Conservation (phyloP, 805 yeast genomes). For the Candida ficus region DNA sequence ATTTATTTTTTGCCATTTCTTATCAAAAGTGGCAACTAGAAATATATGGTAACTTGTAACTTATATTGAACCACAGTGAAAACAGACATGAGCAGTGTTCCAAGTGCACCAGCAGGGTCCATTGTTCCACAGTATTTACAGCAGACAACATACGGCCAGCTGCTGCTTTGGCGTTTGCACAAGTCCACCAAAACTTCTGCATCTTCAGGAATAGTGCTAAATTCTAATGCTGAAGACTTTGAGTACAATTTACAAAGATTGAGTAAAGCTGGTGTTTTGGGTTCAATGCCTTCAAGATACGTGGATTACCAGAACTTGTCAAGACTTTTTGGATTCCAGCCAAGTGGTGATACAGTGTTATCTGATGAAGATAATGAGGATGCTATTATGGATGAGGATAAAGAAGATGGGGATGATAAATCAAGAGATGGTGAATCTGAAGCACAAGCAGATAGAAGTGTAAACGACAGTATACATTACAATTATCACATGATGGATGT, state of each 20-base stretch:
- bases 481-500: constrained; percentile 14
- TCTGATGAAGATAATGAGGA: not conserved
- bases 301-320: not conserved
- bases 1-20: not conserved
- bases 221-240: not conserved
- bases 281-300: constrained; percentile 2
- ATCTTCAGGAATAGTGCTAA: not conserved
- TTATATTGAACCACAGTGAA: too few relatives aligned
- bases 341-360: not conserved
- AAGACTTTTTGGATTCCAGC: not conserved
- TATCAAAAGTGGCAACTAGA: constrained; percentile 1
- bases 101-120: not conserved
- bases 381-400: not conserved
- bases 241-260: not conserved
- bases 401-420: not conserved
- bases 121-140: constrained; percentile 6
- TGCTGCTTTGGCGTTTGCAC: not conserved
- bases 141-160: constrained; percentile 2
- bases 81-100: not conserved
- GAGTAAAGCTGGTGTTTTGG: constrained; percentile 1
- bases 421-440: not conserved
- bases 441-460: too few relatives aligned
- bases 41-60: too few relatives aligned
- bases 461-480: constrained; percentile 5
- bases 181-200: not conserved